Conservation (phyloP, 139 green algal genomes). For the Nannochloris sp. region DNA sequence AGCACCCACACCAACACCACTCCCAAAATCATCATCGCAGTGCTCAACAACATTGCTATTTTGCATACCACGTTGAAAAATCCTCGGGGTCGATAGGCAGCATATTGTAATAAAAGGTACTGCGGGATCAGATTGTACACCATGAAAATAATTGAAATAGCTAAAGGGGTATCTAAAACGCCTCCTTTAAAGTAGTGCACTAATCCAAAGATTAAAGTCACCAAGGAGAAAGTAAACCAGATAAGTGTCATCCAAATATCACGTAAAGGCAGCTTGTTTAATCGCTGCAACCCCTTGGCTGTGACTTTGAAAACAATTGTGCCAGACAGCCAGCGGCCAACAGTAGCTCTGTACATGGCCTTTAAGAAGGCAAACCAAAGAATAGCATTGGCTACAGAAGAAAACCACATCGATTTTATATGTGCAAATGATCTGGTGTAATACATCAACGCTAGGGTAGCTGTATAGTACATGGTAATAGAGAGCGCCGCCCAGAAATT, state of each 20-base stretch:
- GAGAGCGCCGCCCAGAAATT: slow-evolving; percentile 44
- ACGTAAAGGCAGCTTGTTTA: slow-evolving; percentile 23
- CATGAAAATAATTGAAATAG: slow-evolving; percentile 42
- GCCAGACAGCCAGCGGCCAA: slow-evolving; percentile 19
- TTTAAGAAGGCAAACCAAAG: slow-evolving; percentile 56
- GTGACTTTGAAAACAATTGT: slow-evolving; percentile 57
- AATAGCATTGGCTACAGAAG: slow-evolving; percentile 38
- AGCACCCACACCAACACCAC: slow-evolving; percentile 46
- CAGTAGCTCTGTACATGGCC: slow-evolving; percentile 39
- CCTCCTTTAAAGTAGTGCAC: slow-evolving; percentile 25
- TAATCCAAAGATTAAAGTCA: slow-evolving; percentile 36
- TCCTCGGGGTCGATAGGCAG: slow-evolving; percentile 2
- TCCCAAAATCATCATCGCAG: slow-evolving; percentile 13
- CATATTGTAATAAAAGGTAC: slow-evolving; percentile 43
- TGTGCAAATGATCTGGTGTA: slow-evolving; percentile 20
- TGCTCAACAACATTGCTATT: slow-evolving; percentile 20
- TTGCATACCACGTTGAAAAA: slow-evolving; percentile 28
- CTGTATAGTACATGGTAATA: slow-evolving; percentile 46
- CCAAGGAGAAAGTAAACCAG: slow-evolving; percentile 12
- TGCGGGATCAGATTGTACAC: slow-evolving; percentile 45
- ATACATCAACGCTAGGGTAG: slow-evolving; percentile 31
- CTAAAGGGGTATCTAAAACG: slow-evolving; percentile 21
- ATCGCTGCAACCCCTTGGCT: slow-evolving; percentile 35
- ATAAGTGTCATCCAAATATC: slow-evolving; percentile 29
- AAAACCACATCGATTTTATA: slow-evolving; percentile 48